Percentiles rank a stretch among this genome's conserved stretches.
phyloP scores from a whole-genome alignment of 495 filamentous ascomycete genomes.

The Margaritispora aquatica region DNA sequence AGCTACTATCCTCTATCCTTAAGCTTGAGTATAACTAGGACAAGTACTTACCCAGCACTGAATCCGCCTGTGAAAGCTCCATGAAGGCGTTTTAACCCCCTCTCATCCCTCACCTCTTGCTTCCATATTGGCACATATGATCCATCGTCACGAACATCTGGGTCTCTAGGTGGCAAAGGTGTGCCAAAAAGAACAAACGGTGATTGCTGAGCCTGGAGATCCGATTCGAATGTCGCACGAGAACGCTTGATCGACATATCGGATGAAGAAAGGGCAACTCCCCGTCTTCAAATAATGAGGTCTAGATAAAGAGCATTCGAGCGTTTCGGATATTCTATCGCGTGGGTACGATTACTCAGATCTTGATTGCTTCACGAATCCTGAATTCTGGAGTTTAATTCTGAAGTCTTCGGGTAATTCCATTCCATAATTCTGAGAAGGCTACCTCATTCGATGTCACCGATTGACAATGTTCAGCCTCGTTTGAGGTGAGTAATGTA shows the following conservation, averaged over 20 bases:
- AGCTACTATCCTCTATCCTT: no score
- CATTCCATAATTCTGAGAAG: not conserved
- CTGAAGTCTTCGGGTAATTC: no score
- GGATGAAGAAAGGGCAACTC: constrained; percentile 13
- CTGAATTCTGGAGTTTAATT: no score
- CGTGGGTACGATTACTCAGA: no score
- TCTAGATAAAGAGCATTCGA: no score
- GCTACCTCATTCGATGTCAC: no score
- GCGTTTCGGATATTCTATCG: no score
- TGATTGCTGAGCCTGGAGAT: constrained; percentile 64
- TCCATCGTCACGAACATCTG: constrained; percentile 79
- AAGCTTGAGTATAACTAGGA: not conserved
- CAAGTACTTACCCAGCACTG: constrained; percentile 71
- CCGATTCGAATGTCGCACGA: constrained; percentile 70
- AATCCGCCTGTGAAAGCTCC: constrained; percentile 96
- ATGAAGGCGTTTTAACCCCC: constrained; percentile 84
- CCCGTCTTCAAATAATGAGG: no score
- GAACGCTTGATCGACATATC: constrained; percentile 76
- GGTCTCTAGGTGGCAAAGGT: constrained; percentile 73
- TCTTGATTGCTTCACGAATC: no score
- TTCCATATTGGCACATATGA: constrained; percentile 95
- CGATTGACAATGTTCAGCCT: constrained; percentile 2
- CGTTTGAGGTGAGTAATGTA: not conserved
- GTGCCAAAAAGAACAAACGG: constrained; percentile 83
- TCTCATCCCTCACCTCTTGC: constrained; percentile 93